Conservation (phyloP, 768 basidiomycete genomes). For the Kwoniella sp. region DNA sequence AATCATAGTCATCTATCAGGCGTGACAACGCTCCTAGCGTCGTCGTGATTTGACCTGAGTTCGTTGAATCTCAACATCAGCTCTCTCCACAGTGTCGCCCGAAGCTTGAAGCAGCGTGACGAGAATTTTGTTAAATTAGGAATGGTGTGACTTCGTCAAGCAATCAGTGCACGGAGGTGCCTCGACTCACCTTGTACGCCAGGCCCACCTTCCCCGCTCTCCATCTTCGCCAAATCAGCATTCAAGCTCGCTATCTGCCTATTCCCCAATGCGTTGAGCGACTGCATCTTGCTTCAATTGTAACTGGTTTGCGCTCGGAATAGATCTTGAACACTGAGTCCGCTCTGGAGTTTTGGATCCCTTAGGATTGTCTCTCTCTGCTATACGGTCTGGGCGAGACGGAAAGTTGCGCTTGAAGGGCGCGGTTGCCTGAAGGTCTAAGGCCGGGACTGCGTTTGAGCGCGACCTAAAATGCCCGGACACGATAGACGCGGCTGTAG, state of each 20-base stretch:
- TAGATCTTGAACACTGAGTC: no score
- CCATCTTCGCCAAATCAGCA: slow-evolving; percentile 80
- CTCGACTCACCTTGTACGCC: slow-evolving; percentile 74
- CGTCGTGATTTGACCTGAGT: slow-evolving; percentile 91
- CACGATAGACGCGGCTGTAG: no score
- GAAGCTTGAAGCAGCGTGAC: neutral
- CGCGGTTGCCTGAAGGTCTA: no score
- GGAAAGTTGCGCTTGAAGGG: no score
- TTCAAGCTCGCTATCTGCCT: slow-evolving; percentile 87
- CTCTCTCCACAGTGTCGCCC: no score
- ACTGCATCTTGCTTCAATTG: no score
- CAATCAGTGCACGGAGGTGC: neutral
- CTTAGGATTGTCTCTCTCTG: no score
- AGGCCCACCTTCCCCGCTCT: slow-evolving; percentile 76
- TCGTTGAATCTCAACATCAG: neutral
- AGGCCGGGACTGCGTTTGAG: no score
- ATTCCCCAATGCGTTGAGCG: slow-evolving; percentile 88
- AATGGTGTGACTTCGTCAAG: neutral
- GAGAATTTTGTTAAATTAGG: neutral
- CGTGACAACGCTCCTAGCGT: slow-evolving; percentile 90
- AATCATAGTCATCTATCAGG: slow-evolving; percentile 95
- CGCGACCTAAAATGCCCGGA: no score
- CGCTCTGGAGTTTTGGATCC: no score
- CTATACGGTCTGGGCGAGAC: no score
- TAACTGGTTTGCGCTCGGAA: no score